Evolutionary conservation across 345 rosid species (phyloP).

Genomic region (Hypericum perforatum): DNA sequence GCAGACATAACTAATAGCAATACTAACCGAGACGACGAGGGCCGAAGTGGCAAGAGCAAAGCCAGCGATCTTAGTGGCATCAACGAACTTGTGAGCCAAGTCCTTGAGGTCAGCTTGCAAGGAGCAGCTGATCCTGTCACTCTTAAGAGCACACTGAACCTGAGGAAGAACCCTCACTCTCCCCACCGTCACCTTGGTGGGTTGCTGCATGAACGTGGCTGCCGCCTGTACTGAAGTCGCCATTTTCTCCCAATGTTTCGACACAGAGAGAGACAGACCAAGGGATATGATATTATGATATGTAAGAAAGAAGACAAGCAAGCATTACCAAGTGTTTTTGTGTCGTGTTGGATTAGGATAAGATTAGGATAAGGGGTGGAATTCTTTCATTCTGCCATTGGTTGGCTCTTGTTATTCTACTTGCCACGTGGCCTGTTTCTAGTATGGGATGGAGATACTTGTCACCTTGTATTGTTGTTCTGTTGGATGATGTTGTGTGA

Average conservation of each 20-base stretch:
- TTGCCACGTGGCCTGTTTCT: conserved; percentile 46
- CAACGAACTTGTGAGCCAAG: conserved; percentile 57
- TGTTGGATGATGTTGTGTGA: conserved; percentile 21
- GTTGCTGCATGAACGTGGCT: conserved; percentile 75
- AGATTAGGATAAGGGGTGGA: conserved; percentile 68
- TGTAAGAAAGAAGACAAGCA: no score
- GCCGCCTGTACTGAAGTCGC: conserved; percentile 89
- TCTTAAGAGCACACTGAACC: conserved; percentile 40
- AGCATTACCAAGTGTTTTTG: conserved; percentile 1
- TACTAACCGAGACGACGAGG: conserved; percentile 72
- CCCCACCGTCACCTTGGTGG: conserved; percentile 41
- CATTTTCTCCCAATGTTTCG: conserved; percentile 23
- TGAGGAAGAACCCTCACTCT: conserved; percentile 30
- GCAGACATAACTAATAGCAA: no score
- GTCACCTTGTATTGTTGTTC: no score
- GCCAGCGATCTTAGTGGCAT: conserved; percentile 71
- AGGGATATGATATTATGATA: not conserved
- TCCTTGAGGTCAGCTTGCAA: conserved; percentile 57
- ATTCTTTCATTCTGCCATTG: conserved; percentile 54
- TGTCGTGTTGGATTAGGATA: conserved; percentile 30
- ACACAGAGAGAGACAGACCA: no score
- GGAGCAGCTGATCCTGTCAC: conserved; percentile 58
- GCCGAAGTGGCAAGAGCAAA: conserved; percentile 94
- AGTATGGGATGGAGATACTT: conserved; percentile 29
- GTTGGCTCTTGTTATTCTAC: conserved; percentile 24